Conservation (phyloP, 768 basidiomycete genomes). For the Collybia sordida region DNA sequence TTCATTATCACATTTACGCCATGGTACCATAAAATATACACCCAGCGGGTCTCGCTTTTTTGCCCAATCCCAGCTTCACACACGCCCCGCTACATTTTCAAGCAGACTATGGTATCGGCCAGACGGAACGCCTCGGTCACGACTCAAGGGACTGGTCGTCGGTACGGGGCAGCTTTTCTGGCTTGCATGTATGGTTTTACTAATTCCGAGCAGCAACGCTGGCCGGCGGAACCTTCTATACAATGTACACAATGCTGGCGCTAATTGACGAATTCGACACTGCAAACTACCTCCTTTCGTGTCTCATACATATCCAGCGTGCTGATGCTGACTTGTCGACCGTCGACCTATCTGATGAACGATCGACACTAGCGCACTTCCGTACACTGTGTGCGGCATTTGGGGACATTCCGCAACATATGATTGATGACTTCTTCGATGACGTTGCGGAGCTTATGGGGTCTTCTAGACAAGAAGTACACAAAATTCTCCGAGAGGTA, state of each 20-base stretch:
- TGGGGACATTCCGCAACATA: conserved; percentile 19
- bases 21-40: conserved; percentile 11
- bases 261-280: conserved; percentile 26
- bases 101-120: conserved; percentile 29
- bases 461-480: conserved; percentile 20
- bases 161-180: conserved; percentile 18
- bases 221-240: conserved; percentile 2
- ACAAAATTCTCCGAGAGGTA: conserved; percentile 21
- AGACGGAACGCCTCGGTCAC: conserved; percentile 36
- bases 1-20: conserved; percentile 19
- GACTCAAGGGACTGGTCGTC: conserved; percentile 28
- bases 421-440: conserved; percentile 12
- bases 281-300: conserved; percentile 23
- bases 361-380: conserved; percentile 23
- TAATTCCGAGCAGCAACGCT: conserved; percentile 6
- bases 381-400: conserved; percentile 23
- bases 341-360: conserved; percentile 23
- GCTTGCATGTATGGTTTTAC: not conserved
- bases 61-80: conserved; percentile 10
- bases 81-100: conserved; percentile 21
- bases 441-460: conserved; percentile 7
- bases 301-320: conserved; percentile 29
- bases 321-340: conserved; percentile 23
- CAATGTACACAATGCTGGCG: conserved; percentile 17
- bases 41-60: conserved; percentile 8